Conservation (phyloP, 2,329 filamentous ascomycete species). For the Fusarium nelsonii region DNA sequence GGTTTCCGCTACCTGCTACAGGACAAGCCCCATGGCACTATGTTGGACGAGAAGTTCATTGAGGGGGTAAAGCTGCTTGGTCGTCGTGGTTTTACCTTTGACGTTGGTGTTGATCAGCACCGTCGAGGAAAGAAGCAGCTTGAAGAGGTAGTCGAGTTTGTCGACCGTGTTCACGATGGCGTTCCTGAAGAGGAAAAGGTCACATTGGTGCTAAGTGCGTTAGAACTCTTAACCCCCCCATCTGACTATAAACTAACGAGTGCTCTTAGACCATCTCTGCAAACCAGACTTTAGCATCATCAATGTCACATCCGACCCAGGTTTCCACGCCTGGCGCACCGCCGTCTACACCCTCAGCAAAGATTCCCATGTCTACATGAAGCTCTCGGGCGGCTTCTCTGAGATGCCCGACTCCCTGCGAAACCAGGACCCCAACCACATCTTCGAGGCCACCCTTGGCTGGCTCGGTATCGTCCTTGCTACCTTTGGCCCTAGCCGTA, state of each 20-base stretch:
- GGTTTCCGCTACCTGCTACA: slow-evolving; percentile 89
- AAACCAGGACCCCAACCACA: slow-evolving; percentile 62
- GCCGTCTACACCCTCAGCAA: slow-evolving; percentile 76
- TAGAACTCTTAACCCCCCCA: background rate
- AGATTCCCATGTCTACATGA: slow-evolving; percentile 80
- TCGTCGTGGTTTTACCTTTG: slow-evolving; percentile 75
- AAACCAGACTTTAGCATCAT: slow-evolving; percentile 81
- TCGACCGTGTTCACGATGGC: slow-evolving; percentile 73
- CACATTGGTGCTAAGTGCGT: slow-evolving; percentile 77
- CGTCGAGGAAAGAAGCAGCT: slow-evolving; percentile 80
- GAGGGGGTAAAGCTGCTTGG: slow-evolving; percentile 75
- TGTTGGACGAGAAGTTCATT: slow-evolving; percentile 73
- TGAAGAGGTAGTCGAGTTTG: slow-evolving; percentile 77
- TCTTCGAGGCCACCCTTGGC: slow-evolving; percentile 73
- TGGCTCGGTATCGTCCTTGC: slow-evolving; percentile 81
- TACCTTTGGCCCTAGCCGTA: slow-evolving; percentile 75
- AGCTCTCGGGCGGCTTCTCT: slow-evolving; percentile 87
- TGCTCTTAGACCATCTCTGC: slow-evolving; percentile 82
- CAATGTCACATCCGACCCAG: slow-evolving; percentile 66
- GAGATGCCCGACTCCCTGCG: slow-evolving; percentile 75
- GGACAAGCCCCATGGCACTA: slow-evolving; percentile 75
- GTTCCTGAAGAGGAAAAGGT: slow-evolving; percentile 71
- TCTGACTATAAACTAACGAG: slow-evolving; percentile 19
- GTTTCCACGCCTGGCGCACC: slow-evolving; percentile 76
- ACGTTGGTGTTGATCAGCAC: slow-evolving; percentile 85